Percentiles rank a stretch among this genome's conserved stretches.
Conservation (phyloP, 495 filamentous ascomycete genomes). For the Aspergillus sclerotiicarbonarius region DNA sequence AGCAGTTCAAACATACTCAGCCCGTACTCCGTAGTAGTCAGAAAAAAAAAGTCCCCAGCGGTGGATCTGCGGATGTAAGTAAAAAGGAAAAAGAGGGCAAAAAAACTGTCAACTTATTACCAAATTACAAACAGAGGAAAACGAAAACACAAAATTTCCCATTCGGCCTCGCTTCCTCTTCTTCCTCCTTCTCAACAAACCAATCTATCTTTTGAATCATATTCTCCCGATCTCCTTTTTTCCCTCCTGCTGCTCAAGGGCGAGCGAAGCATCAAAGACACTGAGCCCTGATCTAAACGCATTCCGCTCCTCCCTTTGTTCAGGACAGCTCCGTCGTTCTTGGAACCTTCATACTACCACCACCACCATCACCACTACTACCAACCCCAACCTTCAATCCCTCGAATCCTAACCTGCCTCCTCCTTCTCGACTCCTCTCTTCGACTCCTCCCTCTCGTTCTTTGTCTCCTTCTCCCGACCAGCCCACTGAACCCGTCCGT, state of each 20-base stretch:
- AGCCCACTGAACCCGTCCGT: neutral
- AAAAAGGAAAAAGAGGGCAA: conserved; percentile 17
- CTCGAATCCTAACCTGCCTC: conserved; percentile 4
- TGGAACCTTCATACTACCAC: conserved; percentile 15
- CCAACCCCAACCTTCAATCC: conserved; percentile 15
- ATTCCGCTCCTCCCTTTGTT: conserved; percentile 28
- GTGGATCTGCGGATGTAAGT: conserved; percentile 33
- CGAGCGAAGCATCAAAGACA: neutral
- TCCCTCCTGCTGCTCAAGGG: neutral
- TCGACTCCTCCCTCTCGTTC: neutral
- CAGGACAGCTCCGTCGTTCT: conserved; percentile 17
- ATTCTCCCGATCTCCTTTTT: conserved; percentile 7
- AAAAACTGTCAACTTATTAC: conserved; percentile 24
- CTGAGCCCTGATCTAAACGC: conserved; percentile 7
- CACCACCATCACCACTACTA: conserved; percentile 10
- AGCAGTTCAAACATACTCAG: neutral
- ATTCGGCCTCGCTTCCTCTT: conserved; percentile 13
- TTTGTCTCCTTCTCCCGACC: neutral
- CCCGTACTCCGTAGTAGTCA: no score
- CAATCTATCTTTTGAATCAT: neutral
- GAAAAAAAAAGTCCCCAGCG: conserved; percentile 14
- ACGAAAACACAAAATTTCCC: conserved; percentile 39
- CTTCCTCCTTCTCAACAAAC: conserved; percentile 10
- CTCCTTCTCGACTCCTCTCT: conserved; percentile 10
- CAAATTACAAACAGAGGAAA: conserved; percentile 44